Evolutionary conservation across 768 basidiomycete species (phyloP).

Genomic region (Flagelloscypha sp.): DNA sequence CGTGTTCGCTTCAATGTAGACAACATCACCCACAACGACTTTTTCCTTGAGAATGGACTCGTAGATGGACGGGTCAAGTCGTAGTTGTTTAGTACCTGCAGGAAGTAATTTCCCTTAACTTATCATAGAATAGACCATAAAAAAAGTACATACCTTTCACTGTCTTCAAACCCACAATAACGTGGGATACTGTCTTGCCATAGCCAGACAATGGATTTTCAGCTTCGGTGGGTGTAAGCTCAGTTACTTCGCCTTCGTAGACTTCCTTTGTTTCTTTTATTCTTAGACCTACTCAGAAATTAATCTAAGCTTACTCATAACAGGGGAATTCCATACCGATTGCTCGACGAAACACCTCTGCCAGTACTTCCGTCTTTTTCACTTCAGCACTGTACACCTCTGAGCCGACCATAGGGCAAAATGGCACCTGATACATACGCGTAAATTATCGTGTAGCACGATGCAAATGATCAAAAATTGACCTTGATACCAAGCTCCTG

Average conservation of each 20-base stretch:
- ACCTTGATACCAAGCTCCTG: constrained; percentile 90
- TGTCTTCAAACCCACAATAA: constrained; percentile 92
- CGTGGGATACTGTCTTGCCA: constrained; percentile 98
- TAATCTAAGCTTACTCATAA: constrained; percentile 5
- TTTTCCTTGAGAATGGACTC: constrained; percentile 97
- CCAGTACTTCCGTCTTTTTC: constrained; percentile 97
- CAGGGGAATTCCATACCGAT: constrained; percentile 60
- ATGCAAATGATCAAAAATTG: too few species aligned
- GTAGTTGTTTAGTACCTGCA: constrained; percentile 90
- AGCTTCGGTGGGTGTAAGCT: constrained; percentile 90
- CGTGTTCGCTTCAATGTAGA: constrained; percentile 89
- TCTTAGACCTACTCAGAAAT: constrained; percentile 58
- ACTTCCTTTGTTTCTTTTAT: constrained; percentile 99
- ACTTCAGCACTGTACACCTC: constrained; percentile 97
- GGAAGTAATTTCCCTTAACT: too few species aligned
- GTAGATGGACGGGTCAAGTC: constrained; percentile 91
- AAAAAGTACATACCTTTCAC: too few species aligned
- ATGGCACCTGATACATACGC: too few species aligned
- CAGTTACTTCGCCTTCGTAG: constrained; percentile 97
- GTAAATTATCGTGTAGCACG: too few species aligned
- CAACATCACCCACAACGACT: constrained; percentile 92
- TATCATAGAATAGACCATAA: too few species aligned
- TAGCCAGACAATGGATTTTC: constrained; percentile 97
- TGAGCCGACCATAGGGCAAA: constrained; percentile 97
- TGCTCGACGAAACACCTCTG: constrained; percentile 88